Base-by-base conservation (phyloP, 352 stramenopile genomes). In the Aphanomyces cochlioides region DNA sequence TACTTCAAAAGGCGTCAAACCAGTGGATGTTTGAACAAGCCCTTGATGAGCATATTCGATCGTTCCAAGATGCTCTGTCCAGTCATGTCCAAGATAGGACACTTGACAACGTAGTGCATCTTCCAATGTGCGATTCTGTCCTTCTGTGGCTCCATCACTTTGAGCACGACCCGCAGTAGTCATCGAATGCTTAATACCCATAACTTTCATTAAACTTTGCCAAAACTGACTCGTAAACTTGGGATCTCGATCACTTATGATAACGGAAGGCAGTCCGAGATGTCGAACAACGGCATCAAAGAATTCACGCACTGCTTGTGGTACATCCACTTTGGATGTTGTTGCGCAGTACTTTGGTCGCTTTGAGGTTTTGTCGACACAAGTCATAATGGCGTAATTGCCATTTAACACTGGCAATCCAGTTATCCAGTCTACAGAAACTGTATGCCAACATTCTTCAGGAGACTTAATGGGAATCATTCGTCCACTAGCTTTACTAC, bases 281-380 rank as follows among this genome's bases (percentile, higher is more conserved):
- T 76, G 71, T 19, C 66, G 61, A 10, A 71, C 72, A 6, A 77
- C 68, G 21, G 69, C 17, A 38, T 78, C 69, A 43, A 78, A 75
- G 65, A 75, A 75, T 34, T 73, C 19, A 28, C 50, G 37, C 6
- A 69, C 65, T 19, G 65, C 73, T 40, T 21, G 13, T 38, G 59
- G 58, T 7, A 63, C 73, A 56, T 73, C 66, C 2, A 74, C 61
- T 6, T 67, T 66, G 58, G 73, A 72, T 0, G 59, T 68, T 7
- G 37, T 78, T 7, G 73, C 65, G 38, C 71, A 61, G 54, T 75
- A 70, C 56, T 67, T 69, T 4, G 73, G 60, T 13, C 69, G 64
- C n/a, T 71, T 71, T 1, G 65, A 74, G 0, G 71, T 37, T 36
- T 60, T 67, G 34, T 17, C 64, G 28, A 40, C 66, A 75, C 5